A percentile compares a stretch with the other conserved stretches of the same genome.
phyloP scores from a whole-genome alignment of 306 rosid species.

The Sophora flavescens region DNA sequence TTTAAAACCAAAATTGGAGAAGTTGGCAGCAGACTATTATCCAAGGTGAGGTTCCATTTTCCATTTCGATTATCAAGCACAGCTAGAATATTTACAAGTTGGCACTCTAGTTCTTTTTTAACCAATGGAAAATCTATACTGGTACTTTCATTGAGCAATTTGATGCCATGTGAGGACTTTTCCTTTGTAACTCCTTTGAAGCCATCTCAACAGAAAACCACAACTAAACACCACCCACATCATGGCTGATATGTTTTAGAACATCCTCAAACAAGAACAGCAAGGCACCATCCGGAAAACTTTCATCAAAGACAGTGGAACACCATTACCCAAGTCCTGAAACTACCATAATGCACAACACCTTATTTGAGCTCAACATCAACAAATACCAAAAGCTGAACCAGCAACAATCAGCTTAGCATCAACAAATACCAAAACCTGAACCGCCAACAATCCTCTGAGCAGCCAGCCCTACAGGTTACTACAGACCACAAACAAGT shows the following conservation, averaged over 20 bases:
- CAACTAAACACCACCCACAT: no score
- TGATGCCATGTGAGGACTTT: not conserved
- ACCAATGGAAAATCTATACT: not conserved
- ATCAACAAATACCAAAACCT: not conserved
- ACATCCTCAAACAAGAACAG: not conserved
- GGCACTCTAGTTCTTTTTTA: not conserved
- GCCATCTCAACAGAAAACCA: no score
- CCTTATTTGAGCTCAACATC: not conserved
- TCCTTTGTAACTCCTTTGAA: not conserved
- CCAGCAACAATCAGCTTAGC: not conserved
- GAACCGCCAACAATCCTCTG: not conserved
- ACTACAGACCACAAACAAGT: not conserved
- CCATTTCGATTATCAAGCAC: not conserved
- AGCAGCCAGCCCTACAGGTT: not conserved
- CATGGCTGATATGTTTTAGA: no score
- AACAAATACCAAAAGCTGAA: slow-evolving; percentile 2
- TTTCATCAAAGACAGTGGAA: not conserved
- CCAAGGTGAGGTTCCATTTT: slow-evolving; percentile 62
- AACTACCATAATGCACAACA: slow-evolving; percentile 22
- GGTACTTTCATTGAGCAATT: slow-evolving; percentile 1
- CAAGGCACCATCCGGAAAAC: not conserved
- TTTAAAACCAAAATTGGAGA: slow-evolving; percentile 86
- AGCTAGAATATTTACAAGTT: slow-evolving; percentile 23
- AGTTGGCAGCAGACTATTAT: slow-evolving; percentile 76
- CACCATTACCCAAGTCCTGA: not conserved